Evolutionary conservation across 441 rosid genomes (phyloP), one percentile per base, ranked within the genome.

Genomic region (Raphanus hybrid): DNA sequence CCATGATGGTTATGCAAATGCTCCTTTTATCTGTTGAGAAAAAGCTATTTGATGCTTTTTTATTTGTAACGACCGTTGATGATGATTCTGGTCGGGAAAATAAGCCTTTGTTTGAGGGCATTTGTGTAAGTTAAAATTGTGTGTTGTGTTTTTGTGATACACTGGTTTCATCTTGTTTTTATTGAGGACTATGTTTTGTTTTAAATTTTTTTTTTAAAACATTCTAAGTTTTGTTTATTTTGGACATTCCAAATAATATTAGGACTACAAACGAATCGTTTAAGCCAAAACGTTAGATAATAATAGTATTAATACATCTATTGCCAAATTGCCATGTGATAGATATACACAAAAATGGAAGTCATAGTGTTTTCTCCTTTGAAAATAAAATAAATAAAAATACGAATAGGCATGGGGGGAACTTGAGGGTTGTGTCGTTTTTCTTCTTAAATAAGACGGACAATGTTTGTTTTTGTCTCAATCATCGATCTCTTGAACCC

Each of bases 401-500:
- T 75, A 70, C 68, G 71, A 75, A 48, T 64, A 64, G 64, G 78
- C 41, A 74, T 62, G 70, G 29, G 65, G 78, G 66, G 78, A 37
- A 11, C 5, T 34, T 39, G 39, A 41, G 67, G 43, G 12, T 39
- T 70, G 59, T 35, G 64, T 70, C 45, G 16, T 60, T 20, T 20
- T 57, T 67, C 64, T 67, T 70, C 78, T 71, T 65, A 65, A 54
- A 70, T 57, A n/a, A 11, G 45, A 65, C 20, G 64, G 23, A 16
- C 14, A 48, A 43, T 59, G 65, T 27, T 32, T 39, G 12, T 15
- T 15, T 8, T 15, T 16, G 50, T 74, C 82, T 87, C 79, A 89
- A 81, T 92, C 96, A 10, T 91, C 97, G 20, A 93, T 85, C 60
- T 92, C 97, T 80, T 93, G 92, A 77, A 91, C 97, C 97, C 97